phyloP scores from a whole-genome alignment of 2,329 filamentous ascomycete species.

The Penicillium brevicompactum region DNA sequence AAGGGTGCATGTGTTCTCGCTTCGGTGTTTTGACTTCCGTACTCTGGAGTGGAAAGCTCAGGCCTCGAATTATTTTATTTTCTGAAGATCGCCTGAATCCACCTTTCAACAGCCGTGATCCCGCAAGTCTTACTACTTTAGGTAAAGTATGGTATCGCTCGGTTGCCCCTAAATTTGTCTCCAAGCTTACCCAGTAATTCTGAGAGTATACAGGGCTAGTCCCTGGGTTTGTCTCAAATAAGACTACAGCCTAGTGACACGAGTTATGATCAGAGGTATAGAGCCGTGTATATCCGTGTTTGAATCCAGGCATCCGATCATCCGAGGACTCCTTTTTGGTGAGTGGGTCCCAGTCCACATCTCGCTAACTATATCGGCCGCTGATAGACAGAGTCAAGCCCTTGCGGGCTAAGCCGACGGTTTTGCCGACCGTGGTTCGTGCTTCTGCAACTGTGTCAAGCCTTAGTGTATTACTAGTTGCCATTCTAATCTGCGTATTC shows the following conservation, averaged over 20 bases:
- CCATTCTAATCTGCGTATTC: background rate
- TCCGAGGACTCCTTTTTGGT: constrained; percentile 18
- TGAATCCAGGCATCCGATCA: constrained; percentile 17
- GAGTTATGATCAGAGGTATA: no score
- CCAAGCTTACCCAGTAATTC: background rate
- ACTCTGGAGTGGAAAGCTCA: background rate
- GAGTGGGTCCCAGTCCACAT: constrained; percentile 22
- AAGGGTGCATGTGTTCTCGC: constrained; percentile 1
- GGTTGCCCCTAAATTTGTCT: constrained; percentile 1
- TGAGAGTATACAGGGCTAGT: background rate
- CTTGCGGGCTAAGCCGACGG: constrained; percentile 27
- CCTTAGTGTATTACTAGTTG: background rate
- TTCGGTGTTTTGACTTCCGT: constrained; percentile 10
- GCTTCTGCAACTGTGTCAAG: constrained; percentile 7
- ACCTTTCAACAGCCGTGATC: constrained; percentile 8
- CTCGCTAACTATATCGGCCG: constrained; percentile 26
- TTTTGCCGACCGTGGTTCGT: constrained; percentile 22
- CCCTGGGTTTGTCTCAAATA: background rate
- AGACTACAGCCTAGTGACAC: background rate
- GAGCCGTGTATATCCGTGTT: background rate
- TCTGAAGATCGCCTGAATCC: constrained; percentile 14
- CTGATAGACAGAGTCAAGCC: constrained; percentile 3
- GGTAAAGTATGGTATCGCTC: constrained; percentile 5
- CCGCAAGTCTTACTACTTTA: constrained; percentile 14
- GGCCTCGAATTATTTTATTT: background rate